phyloP scores from a whole-genome alignment of 2,329 filamentous ascomycete genomes.

The Ceratocystis ficicola region DNA sequence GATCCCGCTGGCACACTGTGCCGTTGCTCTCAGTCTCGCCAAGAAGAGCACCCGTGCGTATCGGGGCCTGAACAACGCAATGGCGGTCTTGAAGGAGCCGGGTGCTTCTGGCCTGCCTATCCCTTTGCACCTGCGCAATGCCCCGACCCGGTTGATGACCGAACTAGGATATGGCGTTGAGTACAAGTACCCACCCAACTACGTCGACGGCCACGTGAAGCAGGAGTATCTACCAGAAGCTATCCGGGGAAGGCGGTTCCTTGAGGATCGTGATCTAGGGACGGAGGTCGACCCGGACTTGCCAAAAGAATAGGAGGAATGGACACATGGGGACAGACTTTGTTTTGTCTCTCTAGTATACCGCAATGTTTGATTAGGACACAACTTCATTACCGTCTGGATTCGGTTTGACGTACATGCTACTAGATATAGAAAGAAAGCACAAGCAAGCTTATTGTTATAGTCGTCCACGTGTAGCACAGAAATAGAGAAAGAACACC shows the following conservation, averaged over 20 bases:
- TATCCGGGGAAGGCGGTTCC: slow-evolving; percentile 56
- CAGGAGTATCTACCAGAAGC: slow-evolving; percentile 85
- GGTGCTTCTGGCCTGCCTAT: slow-evolving; percentile 72
- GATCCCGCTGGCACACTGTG: slow-evolving; percentile 79
- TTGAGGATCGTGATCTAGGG: slow-evolving; percentile 72
- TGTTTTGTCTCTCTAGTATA: not conserved
- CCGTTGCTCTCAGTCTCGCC: slow-evolving; percentile 66
- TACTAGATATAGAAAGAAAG: not conserved
- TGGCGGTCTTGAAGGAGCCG: slow-evolving; percentile 66
- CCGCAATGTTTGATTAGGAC: too few relatives aligned
- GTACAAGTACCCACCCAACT: slow-evolving; percentile 96
- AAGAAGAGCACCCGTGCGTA: slow-evolving; percentile 84
- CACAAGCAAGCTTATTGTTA: not conserved
- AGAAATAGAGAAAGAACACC: too few relatives aligned
- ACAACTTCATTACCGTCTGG: too few relatives aligned
- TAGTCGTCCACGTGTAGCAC: not conserved
- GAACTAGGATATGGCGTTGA: slow-evolving; percentile 80
- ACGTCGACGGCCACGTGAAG: slow-evolving; percentile 62
- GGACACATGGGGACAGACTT: not conserved
- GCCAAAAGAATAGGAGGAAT: slow-evolving; percentile 28
- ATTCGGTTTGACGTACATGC: not conserved
- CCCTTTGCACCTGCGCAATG: slow-evolving; percentile 79
- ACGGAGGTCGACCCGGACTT: slow-evolving; percentile 62
- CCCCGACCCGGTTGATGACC: slow-evolving; percentile 84
- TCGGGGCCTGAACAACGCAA: slow-evolving; percentile 66